Evolutionary conservation across 1,284 basidiomycete species (phyloP).

Genomic region (Thecaphora thlaspeos): DNA sequence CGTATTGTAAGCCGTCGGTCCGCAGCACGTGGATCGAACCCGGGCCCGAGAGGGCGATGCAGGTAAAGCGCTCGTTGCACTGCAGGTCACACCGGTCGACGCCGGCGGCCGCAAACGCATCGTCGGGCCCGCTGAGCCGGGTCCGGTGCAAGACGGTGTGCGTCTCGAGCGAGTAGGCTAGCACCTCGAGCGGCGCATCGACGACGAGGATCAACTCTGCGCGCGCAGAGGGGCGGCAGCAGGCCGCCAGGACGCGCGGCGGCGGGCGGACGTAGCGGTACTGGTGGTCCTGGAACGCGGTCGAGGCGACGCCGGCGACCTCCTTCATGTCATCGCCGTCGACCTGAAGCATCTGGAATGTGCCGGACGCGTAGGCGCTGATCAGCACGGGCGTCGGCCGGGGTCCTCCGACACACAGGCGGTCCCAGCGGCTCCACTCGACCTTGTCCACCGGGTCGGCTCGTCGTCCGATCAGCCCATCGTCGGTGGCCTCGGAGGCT

Average conservation of each 20-base stretch:
- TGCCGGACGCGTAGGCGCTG: constrained; percentile 19
- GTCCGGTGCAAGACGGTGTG: constrained; percentile 9
- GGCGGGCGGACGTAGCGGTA: background rate
- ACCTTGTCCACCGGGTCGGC: constrained; percentile 1
- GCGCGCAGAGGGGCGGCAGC: constrained; percentile 6
- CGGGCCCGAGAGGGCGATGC: constrained; percentile 18
- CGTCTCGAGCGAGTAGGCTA: constrained; percentile 17
- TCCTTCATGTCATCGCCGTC: constrained; percentile 24
- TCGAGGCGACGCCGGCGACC: constrained; percentile 13
- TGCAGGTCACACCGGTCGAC: constrained; percentile 5
- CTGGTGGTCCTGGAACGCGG: background rate
- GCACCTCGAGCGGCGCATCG: background rate
- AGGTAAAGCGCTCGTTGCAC: constrained; percentile 13
- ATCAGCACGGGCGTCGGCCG: constrained; percentile 17
- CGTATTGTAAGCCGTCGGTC: constrained; percentile 15
- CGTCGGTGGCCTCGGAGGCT: constrained; percentile 7
- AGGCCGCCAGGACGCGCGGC: constrained; percentile 5
- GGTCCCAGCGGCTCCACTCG: constrained; percentile 33
- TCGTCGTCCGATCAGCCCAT: constrained; percentile 2
- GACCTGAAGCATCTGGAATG: constrained; percentile 22
- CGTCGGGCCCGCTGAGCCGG: background rate
- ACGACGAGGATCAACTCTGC: constrained; percentile 17
- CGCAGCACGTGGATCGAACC: constrained; percentile 24
- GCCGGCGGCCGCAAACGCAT: background rate
- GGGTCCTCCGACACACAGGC: constrained; percentile 5